Evolutionary conservation across 2,329 filamentous ascomycete species (phyloP).

Genomic region (Microcera coccophila): DNA sequence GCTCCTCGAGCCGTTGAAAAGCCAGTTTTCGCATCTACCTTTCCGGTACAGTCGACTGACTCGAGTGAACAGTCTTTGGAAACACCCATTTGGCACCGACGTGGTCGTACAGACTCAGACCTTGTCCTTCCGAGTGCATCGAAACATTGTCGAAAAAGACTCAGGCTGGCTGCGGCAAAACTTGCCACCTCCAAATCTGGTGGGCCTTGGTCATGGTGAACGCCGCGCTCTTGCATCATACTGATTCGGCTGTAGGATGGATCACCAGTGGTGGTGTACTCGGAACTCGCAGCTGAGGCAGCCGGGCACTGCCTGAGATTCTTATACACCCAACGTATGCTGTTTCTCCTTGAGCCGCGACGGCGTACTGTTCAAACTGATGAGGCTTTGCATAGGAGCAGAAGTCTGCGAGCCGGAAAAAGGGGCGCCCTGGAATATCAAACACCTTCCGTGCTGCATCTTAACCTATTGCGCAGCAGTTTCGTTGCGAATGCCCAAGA

Average conservation of each 20-base stretch:
- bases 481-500: constrained; percentile 26
- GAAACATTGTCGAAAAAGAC: constrained; percentile 31
- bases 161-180: constrained; percentile 34
- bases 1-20: constrained; percentile 27
- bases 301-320: constrained; percentile 32
- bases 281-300: constrained; percentile 24
- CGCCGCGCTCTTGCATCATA: not conserved
- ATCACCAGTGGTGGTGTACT: constrained; percentile 22
- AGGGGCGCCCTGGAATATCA: constrained; percentile 22
- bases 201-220: too few relatives aligned
- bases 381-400: constrained; percentile 18
- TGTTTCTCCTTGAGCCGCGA: not conserved
- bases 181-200: constrained; percentile 28
- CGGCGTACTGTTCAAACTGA: not conserved
- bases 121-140: constrained; percentile 30
- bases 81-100: constrained; percentile 31
- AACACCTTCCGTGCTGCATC: constrained; percentile 31
- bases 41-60: constrained; percentile 11
- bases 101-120: constrained; percentile 26
- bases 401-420: constrained; percentile 28
- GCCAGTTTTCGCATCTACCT: constrained; percentile 6
- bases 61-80: constrained; percentile 28
- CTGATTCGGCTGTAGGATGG: constrained; percentile 25
- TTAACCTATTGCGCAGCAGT: constrained; percentile 32
- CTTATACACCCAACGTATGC: constrained; percentile 35